phyloP scores from a whole-genome alignment of 1,284 basidiomycete genomes.

The Ceratobasidium sp. region DNA sequence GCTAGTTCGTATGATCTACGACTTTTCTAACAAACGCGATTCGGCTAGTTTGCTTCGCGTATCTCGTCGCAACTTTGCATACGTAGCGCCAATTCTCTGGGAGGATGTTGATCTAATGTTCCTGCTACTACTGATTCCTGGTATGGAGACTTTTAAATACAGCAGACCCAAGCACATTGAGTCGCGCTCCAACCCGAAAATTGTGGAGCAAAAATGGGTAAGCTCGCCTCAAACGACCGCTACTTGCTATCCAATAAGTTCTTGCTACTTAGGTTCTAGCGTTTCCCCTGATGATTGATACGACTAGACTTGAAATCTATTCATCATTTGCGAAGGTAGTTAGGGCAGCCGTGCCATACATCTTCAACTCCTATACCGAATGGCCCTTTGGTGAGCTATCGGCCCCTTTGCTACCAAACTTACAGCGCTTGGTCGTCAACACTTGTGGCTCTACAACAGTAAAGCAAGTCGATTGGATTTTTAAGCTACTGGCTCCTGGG shows the following conservation, averaged over 20 bases:
- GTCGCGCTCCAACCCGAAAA: too few relatives aligned
- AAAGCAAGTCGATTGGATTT: not conserved
- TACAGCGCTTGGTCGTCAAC: constrained; percentile 4
- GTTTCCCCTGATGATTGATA: not conserved
- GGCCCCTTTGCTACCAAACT: not conserved
- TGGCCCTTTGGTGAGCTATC: not conserved
- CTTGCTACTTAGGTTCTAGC: not conserved
- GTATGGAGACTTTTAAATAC: not conserved
- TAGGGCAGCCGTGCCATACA: not conserved
- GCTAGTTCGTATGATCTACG: not conserved
- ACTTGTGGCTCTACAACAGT: not conserved
- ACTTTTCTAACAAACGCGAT: not conserved
- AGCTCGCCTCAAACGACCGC: too few relatives aligned
- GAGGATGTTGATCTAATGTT: not conserved
- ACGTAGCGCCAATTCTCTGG: not conserved
- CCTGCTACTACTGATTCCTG: not conserved
- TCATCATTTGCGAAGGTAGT: not conserved
- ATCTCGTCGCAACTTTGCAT: not conserved
- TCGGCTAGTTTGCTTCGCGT: not conserved
- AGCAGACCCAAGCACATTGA: too few relatives aligned
- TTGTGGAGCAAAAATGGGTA: too few relatives aligned
- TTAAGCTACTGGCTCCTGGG: not conserved
- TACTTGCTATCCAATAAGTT: not conserved
- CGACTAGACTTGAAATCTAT: not conserved
- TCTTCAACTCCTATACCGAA: not conserved